phyloP scores from a whole-genome alignment of 1,284 basidiomycete species.

The Puccinia brachypodii region DNA sequence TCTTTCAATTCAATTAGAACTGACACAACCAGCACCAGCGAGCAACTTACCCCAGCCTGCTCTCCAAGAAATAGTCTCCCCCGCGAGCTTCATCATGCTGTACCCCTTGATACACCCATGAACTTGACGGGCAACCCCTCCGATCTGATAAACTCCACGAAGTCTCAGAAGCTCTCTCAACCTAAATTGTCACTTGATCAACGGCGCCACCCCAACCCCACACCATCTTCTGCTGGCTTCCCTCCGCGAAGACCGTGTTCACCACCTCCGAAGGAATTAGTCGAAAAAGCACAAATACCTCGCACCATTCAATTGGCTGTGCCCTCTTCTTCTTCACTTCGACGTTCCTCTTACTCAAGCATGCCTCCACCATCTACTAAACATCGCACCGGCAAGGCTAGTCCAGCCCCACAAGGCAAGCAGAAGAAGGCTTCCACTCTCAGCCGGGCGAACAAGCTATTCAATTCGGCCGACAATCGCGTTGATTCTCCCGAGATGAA shows the following conservation, averaged over 20 bases:
- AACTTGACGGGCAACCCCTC: not conserved
- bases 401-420: not conserved
- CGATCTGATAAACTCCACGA: not conserved
- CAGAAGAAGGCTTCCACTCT: not conserved
- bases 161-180: not conserved
- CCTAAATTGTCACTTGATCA: not conserved
- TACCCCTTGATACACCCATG: not conserved
- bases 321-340: conserved; percentile 1
- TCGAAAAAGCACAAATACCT: conserved; percentile 28
- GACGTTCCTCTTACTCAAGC: conserved; percentile 42
- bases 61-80: not conserved
- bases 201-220: not conserved
- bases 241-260: conserved; percentile 37
- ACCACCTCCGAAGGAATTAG: conserved; percentile 36
- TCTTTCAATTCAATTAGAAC: conserved; percentile 21
- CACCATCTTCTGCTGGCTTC: not conserved
- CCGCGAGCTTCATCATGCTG: not conserved
- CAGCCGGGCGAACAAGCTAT: conserved; percentile 12
- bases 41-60: conserved; percentile 19
- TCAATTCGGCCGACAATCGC: not conserved
- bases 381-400: conserved; percentile 1
- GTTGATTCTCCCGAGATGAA: conserved; percentile 20
- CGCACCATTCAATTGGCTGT: conserved; percentile 9
- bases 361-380: conserved; percentile 45
- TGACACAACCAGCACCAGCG: conserved; percentile 22